phyloP scores from a whole-genome alignment of 768 basidiomycete species.

The Artomyces pyxidatus region DNA sequence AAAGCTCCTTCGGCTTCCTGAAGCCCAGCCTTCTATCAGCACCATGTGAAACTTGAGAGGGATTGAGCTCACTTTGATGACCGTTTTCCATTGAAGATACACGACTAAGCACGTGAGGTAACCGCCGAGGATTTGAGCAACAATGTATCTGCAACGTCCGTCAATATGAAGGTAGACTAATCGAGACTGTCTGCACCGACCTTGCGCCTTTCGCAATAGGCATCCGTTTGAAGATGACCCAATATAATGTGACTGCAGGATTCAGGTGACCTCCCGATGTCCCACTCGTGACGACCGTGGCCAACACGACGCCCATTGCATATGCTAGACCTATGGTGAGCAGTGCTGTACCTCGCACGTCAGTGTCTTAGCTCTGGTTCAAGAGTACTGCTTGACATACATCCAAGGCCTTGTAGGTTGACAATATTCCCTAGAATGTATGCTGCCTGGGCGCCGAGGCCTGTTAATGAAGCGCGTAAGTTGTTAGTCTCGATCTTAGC shows the following conservation, averaged over 20 bases:
- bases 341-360: conserved; percentile 20
- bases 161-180: neutral
- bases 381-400: too few species aligned
- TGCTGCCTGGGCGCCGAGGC: conserved; percentile 25
- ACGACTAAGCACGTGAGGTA: conserved; percentile 19
- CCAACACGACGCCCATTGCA: conserved; percentile 28
- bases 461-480: conserved; percentile 2
- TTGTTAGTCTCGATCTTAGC: neutral
- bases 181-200: conserved; percentile 21
- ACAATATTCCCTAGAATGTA: conserved; percentile 20
- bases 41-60: neutral
- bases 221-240: conserved; percentile 45
- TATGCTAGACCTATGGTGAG: conserved; percentile 27
- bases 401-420: conserved; percentile 18
- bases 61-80: conserved; percentile 1
- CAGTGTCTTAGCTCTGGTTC: too few species aligned
- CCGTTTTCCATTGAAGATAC: conserved; percentile 17
- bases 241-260: conserved; percentile 49
- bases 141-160: conserved; percentile 19
- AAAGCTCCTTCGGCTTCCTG: conserved; percentile 20
- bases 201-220: conserved; percentile 41
- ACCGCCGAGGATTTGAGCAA: conserved; percentile 24
- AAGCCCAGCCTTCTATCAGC: conserved; percentile 7
- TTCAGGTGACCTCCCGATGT: conserved; percentile 32
- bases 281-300: conserved; percentile 22